These are phyloP conservation scores for Zalerion maritima DNA, from an alignment of 495 filamentous ascomycete genomes.

Conservation along the genomic window DNA sequence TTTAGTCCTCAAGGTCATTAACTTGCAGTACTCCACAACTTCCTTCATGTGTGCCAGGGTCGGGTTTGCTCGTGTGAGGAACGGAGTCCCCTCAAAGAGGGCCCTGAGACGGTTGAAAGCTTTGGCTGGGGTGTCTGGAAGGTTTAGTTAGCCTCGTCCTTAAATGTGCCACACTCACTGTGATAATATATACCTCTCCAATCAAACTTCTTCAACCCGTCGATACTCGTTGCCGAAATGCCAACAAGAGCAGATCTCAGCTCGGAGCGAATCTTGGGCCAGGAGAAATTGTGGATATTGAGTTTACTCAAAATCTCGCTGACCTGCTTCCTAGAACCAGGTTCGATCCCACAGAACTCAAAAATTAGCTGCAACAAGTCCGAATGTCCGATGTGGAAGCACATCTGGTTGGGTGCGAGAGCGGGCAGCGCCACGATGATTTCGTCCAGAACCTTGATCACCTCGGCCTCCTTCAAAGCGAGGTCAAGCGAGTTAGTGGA, in stretches of 20 bases:
- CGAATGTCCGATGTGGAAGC: conserved; percentile 86
- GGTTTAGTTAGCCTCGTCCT: conserved; percentile 6
- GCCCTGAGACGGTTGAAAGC: conserved; percentile 55
- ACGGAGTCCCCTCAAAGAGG: conserved; percentile 58
- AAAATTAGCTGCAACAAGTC: conserved; percentile 71
- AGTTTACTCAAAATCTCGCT: conserved; percentile 81
- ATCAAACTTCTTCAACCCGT: conserved; percentile 82
- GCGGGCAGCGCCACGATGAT: conserved; percentile 71
- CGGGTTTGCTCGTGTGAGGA: conserved; percentile 48
- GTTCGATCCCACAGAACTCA: conserved; percentile 69
- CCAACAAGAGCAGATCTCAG: conserved; percentile 65
- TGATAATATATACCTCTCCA: conserved; percentile 48
- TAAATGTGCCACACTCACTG: background rate
- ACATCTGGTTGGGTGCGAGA: conserved; percentile 55
- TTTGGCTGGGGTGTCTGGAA: conserved; percentile 52
- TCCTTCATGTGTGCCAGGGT: conserved; percentile 66
- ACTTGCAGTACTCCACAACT: conserved; percentile 59
- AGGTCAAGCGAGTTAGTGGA: conserved; percentile 65
- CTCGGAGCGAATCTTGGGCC: conserved; percentile 74
- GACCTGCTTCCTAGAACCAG: conserved; percentile 48
- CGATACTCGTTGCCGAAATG: conserved; percentile 76
- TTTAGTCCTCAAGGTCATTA: conserved; percentile 59
- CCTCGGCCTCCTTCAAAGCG: conserved; percentile 86
- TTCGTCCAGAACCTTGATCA: conserved; percentile 88
- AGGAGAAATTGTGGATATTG: conserved; percentile 68